phyloP scores from a whole-genome alignment of 148 eudicot genomes.

The Cornus suecica region DNA sequence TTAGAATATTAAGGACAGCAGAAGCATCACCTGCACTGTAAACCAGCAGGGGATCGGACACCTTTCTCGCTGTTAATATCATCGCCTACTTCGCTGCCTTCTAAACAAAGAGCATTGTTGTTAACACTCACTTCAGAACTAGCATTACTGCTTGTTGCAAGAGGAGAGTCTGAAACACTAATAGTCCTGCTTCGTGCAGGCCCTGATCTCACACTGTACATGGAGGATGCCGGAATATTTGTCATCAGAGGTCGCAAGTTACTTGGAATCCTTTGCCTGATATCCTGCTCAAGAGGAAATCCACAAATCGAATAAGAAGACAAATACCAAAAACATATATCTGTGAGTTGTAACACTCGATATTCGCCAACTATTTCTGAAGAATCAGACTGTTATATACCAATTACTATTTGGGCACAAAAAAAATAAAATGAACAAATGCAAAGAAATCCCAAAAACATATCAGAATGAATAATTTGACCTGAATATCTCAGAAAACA shows the following conservation, averaged over 20 bases:
- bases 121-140: conserved; percentile 84
- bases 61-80: conserved; percentile 52
- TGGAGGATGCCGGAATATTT: conserved; percentile 89
- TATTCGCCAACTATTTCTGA: not conserved
- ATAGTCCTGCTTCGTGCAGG: conserved; percentile 55
- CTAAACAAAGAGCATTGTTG: conserved; percentile 45
- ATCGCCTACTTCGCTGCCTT: conserved; percentile 60
- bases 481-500: not conserved
- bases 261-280: conserved; percentile 71
- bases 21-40: conserved; percentile 40
- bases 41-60: conserved; percentile 40
- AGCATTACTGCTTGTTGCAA: conserved; percentile 91
- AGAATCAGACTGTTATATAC: too few relatives aligned
- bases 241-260: conserved; percentile 83
- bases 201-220: conserved; percentile 90
- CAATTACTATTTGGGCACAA: not conserved
- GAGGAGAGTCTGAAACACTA: conserved; percentile 85
- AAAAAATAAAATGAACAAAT: not conserved
- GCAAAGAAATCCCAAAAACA: not conserved
- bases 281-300: conserved; percentile 40
- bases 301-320: not conserved
- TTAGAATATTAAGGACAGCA: not conserved
- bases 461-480: not conserved
- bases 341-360: not conserved
- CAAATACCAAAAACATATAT: too few relatives aligned